Evolutionary conservation across 2,329 filamentous ascomycete genomes (phyloP).

Genomic region (Neoascochyta sp.): DNA sequence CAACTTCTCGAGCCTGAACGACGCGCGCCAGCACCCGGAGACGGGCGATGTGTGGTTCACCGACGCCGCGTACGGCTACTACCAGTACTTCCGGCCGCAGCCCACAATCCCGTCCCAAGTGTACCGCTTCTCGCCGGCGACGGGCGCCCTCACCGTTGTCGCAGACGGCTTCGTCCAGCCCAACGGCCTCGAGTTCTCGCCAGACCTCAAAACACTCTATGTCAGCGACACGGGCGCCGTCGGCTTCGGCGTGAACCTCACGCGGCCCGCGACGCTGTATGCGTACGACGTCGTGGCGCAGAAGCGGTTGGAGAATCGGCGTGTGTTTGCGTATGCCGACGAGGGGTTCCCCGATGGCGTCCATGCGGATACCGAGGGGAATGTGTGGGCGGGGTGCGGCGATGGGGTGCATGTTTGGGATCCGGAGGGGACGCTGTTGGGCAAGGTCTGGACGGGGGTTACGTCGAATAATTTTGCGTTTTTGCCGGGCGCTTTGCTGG

Average conservation of each 20-base stretch:
- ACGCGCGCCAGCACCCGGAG: conserved; percentile 41
- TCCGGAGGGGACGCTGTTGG: conserved; percentile 48
- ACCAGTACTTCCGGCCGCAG: conserved; percentile 29
- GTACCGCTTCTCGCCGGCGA: conserved; percentile 44
- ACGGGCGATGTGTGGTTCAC: conserved; percentile 51
- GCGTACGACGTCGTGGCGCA: conserved; percentile 42
- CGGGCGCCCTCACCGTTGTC: conserved; percentile 41
- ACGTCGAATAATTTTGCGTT: conserved; percentile 38
- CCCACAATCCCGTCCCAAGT: conserved; percentile 34
- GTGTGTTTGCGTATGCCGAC: conserved; percentile 55
- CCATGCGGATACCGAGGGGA: conserved; percentile 52
- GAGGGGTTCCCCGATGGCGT: conserved; percentile 58
- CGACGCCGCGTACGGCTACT: conserved; percentile 40
- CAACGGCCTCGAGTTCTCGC: conserved; percentile 47
- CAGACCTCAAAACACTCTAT: conserved; percentile 45
- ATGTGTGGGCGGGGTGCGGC: conserved; percentile 54
- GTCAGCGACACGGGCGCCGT: conserved; percentile 49
- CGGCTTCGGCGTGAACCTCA: conserved; percentile 30
- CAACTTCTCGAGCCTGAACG: conserved; percentile 46
- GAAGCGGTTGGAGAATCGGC: conserved; percentile 34
- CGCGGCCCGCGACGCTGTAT: conserved; percentile 43
- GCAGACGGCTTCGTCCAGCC: conserved; percentile 43
- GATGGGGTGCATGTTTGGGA: conserved; percentile 57
- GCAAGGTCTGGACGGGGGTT: conserved; percentile 55
- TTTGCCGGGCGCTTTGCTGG: conserved; percentile 30